Evolutionary conservation across 2,329 filamentous ascomycete species (phyloP).

Genomic region (Aspergillus persii): DNA sequence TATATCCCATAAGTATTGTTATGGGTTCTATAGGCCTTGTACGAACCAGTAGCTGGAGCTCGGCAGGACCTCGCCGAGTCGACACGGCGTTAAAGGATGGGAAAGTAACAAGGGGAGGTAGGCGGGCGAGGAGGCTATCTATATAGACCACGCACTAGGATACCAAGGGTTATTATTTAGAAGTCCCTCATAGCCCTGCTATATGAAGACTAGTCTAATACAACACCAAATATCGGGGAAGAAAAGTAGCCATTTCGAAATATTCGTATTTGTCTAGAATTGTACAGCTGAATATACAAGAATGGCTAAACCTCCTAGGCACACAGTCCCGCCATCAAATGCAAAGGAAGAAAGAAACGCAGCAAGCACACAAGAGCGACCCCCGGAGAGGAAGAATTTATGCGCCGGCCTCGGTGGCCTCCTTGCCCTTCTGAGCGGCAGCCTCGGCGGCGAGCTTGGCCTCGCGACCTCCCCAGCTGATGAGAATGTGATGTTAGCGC

Average conservation of each 20-base stretch:
- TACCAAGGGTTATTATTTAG: no score
- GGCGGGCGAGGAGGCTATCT: no score
- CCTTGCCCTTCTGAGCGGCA: constrained; percentile 27
- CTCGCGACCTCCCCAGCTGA: constrained; percentile 44
- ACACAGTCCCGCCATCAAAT: constrained; percentile 6
- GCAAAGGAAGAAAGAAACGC: constrained; percentile 12
- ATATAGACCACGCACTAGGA: no score
- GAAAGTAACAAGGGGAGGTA: no score
- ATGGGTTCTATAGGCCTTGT: no score
- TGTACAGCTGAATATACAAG: neutral
- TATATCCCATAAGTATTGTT: no score
- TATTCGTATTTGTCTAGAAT: neutral
- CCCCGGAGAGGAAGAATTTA: constrained; percentile 14
- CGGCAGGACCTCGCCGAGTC: no score
- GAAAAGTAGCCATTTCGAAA: neutral
- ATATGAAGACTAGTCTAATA: no score
- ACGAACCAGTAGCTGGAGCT: no score
- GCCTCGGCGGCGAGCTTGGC: constrained; percentile 36
- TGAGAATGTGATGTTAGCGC: constrained; percentile 11
- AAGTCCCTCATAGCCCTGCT: no score
- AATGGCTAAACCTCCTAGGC: neutral
- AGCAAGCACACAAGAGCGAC: neutral
- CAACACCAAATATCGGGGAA: neutral
- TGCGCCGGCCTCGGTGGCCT: constrained; percentile 28
- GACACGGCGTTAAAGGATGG: no score